phyloP scores from a whole-genome alignment of 1,284 basidiomycete genomes.

The Cutaneotrichosporon cavernicola region DNA sequence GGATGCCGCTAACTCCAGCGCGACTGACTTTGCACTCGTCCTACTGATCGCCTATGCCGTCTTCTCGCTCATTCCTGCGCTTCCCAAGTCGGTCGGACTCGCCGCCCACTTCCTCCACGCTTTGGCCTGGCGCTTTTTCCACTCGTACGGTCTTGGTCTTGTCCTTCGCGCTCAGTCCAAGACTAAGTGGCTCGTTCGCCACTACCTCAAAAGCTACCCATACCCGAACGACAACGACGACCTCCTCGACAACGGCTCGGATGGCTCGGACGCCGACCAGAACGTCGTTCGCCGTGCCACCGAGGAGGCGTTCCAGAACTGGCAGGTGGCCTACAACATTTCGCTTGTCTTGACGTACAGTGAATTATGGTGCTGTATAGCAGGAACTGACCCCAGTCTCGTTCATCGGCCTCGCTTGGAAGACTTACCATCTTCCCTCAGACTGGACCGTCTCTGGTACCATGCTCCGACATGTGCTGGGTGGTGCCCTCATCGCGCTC shows the following conservation, averaged over 20 bases:
- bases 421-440: constrained; percentile 74
- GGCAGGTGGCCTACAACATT: constrained; percentile 91
- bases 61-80: constrained; percentile 54
- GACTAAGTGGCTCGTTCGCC: constrained; percentile 84
- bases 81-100: constrained; percentile 54
- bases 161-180: constrained; percentile 80
- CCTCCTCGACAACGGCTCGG: constrained; percentile 76
- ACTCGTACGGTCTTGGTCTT: constrained; percentile 82
- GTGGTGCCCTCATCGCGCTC: constrained; percentile 76
- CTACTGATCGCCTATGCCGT: constrained; percentile 62
- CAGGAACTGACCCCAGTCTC: constrained; percentile 60
- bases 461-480: constrained; percentile 81
- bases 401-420: constrained; percentile 77
- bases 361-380: constrained; percentile 56
- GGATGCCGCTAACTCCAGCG: constrained; percentile 51
- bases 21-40: constrained; percentile 67
- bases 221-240: constrained; percentile 65
- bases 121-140: constrained; percentile 79
- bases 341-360: constrained; percentile 90
- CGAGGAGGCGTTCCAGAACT: constrained; percentile 88
- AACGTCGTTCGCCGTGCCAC: constrained; percentile 66
- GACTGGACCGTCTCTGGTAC: constrained; percentile 90
- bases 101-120: constrained; percentile 77
- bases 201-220: constrained; percentile 89
- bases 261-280: constrained; percentile 32